A percentile compares a stretch with the other conserved stretches of the same genome.
Evolutionary conservation across 2,329 filamentous ascomycete species (phyloP).

Genomic region (Sporothrix mexicana): DNA sequence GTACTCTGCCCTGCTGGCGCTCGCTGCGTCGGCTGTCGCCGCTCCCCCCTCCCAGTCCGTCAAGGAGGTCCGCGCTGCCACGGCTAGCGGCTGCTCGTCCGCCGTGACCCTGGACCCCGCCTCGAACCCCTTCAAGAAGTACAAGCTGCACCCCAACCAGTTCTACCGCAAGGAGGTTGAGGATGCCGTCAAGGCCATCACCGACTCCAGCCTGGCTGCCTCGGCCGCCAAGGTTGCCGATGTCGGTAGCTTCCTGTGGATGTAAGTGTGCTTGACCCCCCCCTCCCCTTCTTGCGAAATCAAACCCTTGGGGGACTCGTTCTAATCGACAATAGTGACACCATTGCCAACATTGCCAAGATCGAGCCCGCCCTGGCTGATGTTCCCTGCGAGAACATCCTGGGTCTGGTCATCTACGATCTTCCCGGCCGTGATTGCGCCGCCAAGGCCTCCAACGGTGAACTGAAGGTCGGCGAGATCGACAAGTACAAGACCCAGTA

Average conservation of each 20-base stretch:
- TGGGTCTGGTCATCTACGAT: conserved; percentile 65
- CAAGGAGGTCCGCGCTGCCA: conserved; percentile 42
- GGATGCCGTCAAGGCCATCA: conserved; percentile 44
- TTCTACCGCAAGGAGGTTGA: conserved; percentile 49
- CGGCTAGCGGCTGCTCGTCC: conserved; percentile 43
- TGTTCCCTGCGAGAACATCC: conserved; percentile 48
- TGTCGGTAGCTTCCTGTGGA: conserved; percentile 51
- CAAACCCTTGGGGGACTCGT: not conserved
- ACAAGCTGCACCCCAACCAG: conserved; percentile 50
- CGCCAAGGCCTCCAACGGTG: conserved; percentile 67
- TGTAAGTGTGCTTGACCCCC: conserved; percentile 41
- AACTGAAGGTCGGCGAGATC: conserved; percentile 61
- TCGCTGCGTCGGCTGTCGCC: conserved; percentile 46
- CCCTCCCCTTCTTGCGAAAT: not conserved
- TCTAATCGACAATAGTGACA: conserved; percentile 41
- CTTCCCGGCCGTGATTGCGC: conserved; percentile 68
- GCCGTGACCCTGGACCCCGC: conserved; percentile 48
- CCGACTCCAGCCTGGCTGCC: conserved; percentile 42
- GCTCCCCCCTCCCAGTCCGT: conserved; percentile 42
- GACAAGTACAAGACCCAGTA: conserved; percentile 51
- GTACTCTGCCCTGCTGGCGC: conserved; percentile 45
- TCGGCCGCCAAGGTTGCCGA: conserved; percentile 47
- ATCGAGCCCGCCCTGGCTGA: conserved; percentile 47
- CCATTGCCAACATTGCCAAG: conserved; percentile 48
- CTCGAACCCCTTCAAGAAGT: conserved; percentile 48